phyloP scores from a whole-genome alignment of 768 basidiomycete genomes.

The Hericium coralloides region DNA sequence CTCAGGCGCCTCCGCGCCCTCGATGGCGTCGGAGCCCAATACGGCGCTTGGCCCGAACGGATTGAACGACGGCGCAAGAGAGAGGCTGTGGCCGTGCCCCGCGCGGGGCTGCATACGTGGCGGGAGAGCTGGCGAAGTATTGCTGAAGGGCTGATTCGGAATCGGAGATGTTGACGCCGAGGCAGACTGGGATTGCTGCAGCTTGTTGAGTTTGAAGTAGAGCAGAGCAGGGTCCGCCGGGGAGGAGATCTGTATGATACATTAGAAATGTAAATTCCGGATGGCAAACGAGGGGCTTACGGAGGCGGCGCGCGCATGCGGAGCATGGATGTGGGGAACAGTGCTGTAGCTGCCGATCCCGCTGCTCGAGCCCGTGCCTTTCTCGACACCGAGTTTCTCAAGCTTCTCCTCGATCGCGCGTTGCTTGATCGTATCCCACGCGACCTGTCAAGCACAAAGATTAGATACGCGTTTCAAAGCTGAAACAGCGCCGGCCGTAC shows the following conservation, averaged over 20 bases:
- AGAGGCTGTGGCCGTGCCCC: conserved; percentile 62
- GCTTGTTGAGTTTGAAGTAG: conserved; percentile 75
- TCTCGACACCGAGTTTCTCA: conserved; percentile 72
- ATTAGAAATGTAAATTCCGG: conserved; percentile 1
- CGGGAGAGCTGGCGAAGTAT: conserved; percentile 38
- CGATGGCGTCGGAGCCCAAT: conserved; percentile 36
- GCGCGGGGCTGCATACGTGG: conserved; percentile 36
- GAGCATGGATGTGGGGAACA: conserved; percentile 56
- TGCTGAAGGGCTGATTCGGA: conserved; percentile 40
- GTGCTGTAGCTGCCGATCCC: conserved; percentile 29
- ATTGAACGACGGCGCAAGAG: conserved; percentile 56
- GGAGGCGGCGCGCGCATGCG: conserved; percentile 78
- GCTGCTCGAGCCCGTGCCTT: conserved; percentile 28
- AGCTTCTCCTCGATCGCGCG: conserved; percentile 74
- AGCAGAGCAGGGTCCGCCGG: conserved; percentile 80
- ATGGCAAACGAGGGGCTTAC: conserved; percentile 34
- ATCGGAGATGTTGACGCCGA: conserved; percentile 63
- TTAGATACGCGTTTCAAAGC: conserved; percentile 5
- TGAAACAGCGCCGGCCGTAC: conserved; percentile 28
- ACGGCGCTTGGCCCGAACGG: conserved; percentile 55
- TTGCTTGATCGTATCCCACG: conserved; percentile 69
- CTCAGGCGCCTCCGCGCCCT: conserved; percentile 31
- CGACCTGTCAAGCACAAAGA: conserved; percentile 33
- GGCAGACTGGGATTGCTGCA: conserved; percentile 54
- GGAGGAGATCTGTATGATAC: conserved; percentile 63